These are phyloP conservation scores for Pinus albicaulis DNA, from an alignment of 75 land plant genomes.

Conservation along the genomic window DNA sequence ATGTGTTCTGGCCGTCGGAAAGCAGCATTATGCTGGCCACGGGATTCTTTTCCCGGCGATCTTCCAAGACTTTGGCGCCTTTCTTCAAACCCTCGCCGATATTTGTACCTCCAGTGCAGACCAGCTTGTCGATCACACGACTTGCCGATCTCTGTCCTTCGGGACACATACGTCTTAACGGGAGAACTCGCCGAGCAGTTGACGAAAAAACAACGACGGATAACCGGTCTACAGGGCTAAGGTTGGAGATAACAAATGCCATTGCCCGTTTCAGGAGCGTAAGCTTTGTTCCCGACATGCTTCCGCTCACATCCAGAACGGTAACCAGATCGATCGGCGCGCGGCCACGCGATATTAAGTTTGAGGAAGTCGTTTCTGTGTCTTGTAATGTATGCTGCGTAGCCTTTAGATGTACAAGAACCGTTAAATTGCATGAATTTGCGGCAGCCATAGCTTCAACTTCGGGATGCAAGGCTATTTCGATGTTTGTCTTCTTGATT, in stretches of 20 bases:
- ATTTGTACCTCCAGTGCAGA: slow-evolving; percentile 34
- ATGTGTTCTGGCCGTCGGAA: slow-evolving; percentile 43
- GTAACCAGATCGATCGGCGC: slow-evolving; percentile 74
- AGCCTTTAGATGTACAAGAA: slow-evolving; percentile 50
- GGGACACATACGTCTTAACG: slow-evolving; percentile 61
- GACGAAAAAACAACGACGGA: slow-evolving; percentile 71
- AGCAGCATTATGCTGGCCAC: slow-evolving; percentile 62
- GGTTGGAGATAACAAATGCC: slow-evolving; percentile 72
- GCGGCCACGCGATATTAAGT: slow-evolving; percentile 13
- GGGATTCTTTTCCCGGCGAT: slow-evolving; percentile 59
- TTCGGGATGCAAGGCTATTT: slow-evolving; percentile 18
- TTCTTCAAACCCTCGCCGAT: slow-evolving; percentile 69
- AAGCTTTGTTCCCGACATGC: slow-evolving; percentile 83
- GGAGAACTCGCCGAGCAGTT: slow-evolving; percentile 54
- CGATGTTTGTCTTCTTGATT: not conserved
- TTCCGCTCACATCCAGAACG: slow-evolving; percentile 55
- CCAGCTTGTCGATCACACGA: slow-evolving; percentile 55
- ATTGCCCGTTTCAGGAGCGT: slow-evolving; percentile 81
- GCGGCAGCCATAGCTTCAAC: slow-evolving; percentile 41
- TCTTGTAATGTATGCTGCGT: slow-evolving; percentile 14
- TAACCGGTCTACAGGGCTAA: slow-evolving; percentile 74
- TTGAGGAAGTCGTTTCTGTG: not conserved
- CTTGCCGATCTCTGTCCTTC: slow-evolving; percentile 60
- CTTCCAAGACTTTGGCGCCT: slow-evolving; percentile 62
- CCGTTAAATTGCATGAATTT: slow-evolving; percentile 37